A percentile compares a stretch with the other conserved stretches of the same genome.
phyloP scores from a whole-genome alignment of 805 yeast species.

The Kazachstania bromeliacearum region DNA sequence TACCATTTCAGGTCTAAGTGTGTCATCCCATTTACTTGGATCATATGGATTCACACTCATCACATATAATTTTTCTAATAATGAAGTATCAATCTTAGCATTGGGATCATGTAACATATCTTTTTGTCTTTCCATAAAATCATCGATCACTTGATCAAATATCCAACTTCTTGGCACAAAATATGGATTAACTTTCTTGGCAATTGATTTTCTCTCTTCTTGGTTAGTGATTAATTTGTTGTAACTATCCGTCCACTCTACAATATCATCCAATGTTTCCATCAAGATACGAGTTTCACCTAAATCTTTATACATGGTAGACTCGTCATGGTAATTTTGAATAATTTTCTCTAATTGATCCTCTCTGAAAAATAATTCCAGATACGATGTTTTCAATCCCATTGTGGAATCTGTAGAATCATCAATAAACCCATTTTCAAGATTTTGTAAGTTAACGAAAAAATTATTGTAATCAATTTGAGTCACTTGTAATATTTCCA shows the following conservation, averaged over 20 bases:
- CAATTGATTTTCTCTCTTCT: constrained; percentile 33
- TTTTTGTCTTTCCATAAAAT: constrained; percentile 41
- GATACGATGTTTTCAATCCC: constrained; percentile 15
- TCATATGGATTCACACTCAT: constrained; percentile 77
- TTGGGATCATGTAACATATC: constrained; percentile 32
- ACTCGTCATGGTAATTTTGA: constrained; percentile 16
- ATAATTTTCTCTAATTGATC: constrained; percentile 12
- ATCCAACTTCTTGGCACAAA: constrained; percentile 84
- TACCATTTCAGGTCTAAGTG: constrained; percentile 44
- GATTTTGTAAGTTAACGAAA: constrained; percentile 52
- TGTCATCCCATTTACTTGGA: constrained; percentile 52
- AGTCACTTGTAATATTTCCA: constrained; percentile 50
- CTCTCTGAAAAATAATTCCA: constrained; percentile 15
- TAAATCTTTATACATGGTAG: constrained; percentile 16
- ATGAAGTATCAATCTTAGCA: constrained; percentile 24
- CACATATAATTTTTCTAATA: constrained; percentile 49
- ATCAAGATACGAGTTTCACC: constrained; percentile 30
- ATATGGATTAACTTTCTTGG: constrained; percentile 54
- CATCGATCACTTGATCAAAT: constrained; percentile 67
- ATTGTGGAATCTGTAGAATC: constrained; percentile 13
- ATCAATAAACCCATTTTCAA: constrained; percentile 32
- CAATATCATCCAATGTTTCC: constrained; percentile 35
- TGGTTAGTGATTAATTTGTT: constrained; percentile 34
- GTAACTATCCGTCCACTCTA: constrained; percentile 47
- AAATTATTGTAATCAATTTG: constrained; percentile 74